A percentile compares a stretch with the other conserved stretches of the same genome.
phyloP scores from a whole-genome alignment of 1,284 basidiomycete genomes.

The Gymnopus androsaceus region DNA sequence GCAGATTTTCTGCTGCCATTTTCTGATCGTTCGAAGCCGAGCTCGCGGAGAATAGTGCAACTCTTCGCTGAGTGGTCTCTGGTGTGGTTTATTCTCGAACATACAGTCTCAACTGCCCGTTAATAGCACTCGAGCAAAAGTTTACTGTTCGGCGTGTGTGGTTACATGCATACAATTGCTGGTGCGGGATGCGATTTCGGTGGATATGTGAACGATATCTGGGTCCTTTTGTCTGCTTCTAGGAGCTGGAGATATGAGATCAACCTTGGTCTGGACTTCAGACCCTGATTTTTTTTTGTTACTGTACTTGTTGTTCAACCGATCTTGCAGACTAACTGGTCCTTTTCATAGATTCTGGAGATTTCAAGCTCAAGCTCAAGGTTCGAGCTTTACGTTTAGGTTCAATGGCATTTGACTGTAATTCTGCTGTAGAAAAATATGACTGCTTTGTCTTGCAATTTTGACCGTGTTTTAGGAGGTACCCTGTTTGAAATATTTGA shows the following conservation, averaged over 20 bases:
- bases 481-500: too few relatives aligned
- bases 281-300: slow-evolving; percentile 39
- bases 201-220: slow-evolving; percentile 13
- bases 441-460: too few relatives aligned
- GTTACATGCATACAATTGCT: slow-evolving; percentile 42
- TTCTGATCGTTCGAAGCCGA: slow-evolving; percentile 45
- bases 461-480: too few relatives aligned
- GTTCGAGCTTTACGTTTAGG: too few relatives aligned
- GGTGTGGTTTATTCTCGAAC: slow-evolving; percentile 46
- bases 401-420: too few relatives aligned
- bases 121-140: slow-evolving; percentile 37
- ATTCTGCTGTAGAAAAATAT: too few relatives aligned
- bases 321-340: not conserved
- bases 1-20: slow-evolving; percentile 16
- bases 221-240: slow-evolving; percentile 21
- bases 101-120: slow-evolving; percentile 26
- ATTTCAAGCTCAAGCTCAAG: too few relatives aligned
- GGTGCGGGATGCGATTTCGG: slow-evolving; percentile 29
- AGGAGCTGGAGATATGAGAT: slow-evolving; percentile 44
- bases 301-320: not conserved
- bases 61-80: slow-evolving; percentile 53
- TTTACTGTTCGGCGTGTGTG: slow-evolving; percentile 38
- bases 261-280: slow-evolving; percentile 31
- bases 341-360: too few relatives aligned
- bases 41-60: slow-evolving; percentile 39